These are phyloP conservation scores for Penicillium antarcticum DNA, from an alignment of 495 filamentous ascomycete species.

Conservation along the genomic window DNA sequence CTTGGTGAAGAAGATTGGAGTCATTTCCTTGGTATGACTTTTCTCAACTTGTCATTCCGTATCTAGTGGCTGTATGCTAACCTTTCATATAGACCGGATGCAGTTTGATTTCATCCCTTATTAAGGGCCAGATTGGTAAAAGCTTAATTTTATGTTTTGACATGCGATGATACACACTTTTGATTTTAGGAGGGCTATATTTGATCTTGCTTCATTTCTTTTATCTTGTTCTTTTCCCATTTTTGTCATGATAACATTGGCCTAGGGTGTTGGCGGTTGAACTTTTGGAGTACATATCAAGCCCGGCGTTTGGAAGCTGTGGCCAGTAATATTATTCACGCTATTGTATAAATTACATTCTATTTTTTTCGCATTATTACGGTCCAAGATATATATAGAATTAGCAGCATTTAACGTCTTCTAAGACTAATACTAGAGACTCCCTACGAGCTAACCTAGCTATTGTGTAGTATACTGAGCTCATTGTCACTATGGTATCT, in stretches of 20 bases:
- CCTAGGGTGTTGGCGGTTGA: neutral
- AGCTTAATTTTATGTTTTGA: conserved; percentile 15
- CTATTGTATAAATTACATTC: no score
- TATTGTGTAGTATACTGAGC: no score
- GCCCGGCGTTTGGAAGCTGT: neutral
- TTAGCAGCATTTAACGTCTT: no score
- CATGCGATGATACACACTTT: conserved; percentile 17
- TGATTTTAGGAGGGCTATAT: conserved; percentile 4
- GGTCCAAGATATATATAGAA: no score
- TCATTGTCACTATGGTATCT: no score
- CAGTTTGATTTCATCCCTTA: conserved; percentile 47
- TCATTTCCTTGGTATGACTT: conserved; percentile 38
- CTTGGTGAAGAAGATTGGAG: conserved; percentile 42
- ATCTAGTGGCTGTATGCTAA: conserved; percentile 10
- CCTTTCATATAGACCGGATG: conserved; percentile 37
- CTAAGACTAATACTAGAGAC: no score
- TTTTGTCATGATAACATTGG: neutral
- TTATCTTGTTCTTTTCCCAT: neutral
- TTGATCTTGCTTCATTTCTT: neutral
- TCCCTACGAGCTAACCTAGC: no score
- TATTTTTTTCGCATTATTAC: no score
- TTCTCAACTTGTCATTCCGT: neutral
- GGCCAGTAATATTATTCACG: neutral
- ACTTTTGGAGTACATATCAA: neutral
- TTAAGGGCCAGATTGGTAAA: conserved; percentile 8